A percentile compares a stretch with the other conserved stretches of the same genome.
Evolutionary conservation across 129 eudicot genomes (phyloP).

Genomic region (Artemisia argyi): DNA sequence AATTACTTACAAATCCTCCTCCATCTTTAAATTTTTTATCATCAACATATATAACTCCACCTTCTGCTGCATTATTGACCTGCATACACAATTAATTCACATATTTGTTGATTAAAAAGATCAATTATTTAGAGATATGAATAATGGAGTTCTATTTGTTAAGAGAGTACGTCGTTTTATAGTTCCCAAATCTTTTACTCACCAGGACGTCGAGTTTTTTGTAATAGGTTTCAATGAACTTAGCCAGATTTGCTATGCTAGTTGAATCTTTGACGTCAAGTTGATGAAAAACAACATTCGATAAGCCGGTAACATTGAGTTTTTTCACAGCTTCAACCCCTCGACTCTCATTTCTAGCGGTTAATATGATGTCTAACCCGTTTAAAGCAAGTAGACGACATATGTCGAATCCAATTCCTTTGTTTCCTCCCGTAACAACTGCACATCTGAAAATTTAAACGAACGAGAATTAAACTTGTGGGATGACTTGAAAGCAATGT

Average conservation of each 20-base stretch:
- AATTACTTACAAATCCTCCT: constrained; percentile 18
- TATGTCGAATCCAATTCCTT: constrained; percentile 19
- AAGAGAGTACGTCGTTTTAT: no score
- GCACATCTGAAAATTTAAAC: background rate
- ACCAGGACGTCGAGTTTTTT: constrained; percentile 27
- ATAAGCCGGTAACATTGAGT: constrained; percentile 4
- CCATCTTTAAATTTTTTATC: constrained; percentile 8
- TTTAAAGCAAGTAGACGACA: constrained; percentile 17
- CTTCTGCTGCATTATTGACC: background rate
- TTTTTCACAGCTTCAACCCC: constrained; percentile 13
- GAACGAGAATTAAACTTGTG: background rate
- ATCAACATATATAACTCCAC: background rate
- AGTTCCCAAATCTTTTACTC: background rate
- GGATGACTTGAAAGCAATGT: no score
- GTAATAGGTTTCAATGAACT: constrained; percentile 14
- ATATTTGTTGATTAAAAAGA: background rate
- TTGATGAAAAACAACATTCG: background rate
- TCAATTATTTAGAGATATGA: no score
- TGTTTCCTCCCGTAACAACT: constrained; percentile 32
- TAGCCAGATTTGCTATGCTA: constrained; percentile 9
- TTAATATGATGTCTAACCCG: constrained; percentile 29
- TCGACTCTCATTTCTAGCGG: constrained; percentile 25
- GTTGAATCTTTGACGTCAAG: constrained; percentile 14
- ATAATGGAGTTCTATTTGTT: no score
- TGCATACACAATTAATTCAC: no score